Evolutionary conservation across 2,329 filamentous ascomycete genomes (phyloP).

Genomic region (Cordyceps cateniannulata): DNA sequence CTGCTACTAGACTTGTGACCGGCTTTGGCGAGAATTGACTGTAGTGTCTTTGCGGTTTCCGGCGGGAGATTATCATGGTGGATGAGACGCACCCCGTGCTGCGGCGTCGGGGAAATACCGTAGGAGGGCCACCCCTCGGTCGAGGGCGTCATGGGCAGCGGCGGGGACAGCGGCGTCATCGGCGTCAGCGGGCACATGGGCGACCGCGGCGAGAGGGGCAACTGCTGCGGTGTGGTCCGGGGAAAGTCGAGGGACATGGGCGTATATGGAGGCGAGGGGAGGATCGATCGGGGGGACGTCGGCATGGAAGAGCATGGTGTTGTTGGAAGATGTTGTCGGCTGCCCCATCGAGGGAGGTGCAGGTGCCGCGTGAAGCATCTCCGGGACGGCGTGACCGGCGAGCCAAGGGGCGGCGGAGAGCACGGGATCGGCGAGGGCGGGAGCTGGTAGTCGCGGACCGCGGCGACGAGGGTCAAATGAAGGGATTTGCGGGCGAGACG

Average conservation of each 20-base stretch:
- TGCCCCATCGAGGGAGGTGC: constrained; percentile 12
- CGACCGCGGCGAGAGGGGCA: constrained; percentile 32
- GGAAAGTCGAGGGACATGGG: constrained; percentile 24
- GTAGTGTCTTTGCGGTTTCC: constrained; percentile 42
- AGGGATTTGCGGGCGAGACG: constrained; percentile 49
- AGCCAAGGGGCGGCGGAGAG: constrained; percentile 19
- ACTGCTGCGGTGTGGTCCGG: constrained; percentile 20
- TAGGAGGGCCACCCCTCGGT: constrained; percentile 30
- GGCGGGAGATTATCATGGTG: constrained; percentile 39
- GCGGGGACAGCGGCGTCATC: constrained; percentile 35
- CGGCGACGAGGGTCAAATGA: constrained; percentile 51
- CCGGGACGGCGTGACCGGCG: constrained; percentile 23
- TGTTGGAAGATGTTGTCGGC: constrained; percentile 2
- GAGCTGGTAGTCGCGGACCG: constrained; percentile 50
- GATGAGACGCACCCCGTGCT: constrained; percentile 39
- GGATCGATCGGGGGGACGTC: constrained; percentile 18
- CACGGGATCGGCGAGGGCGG: constrained; percentile 25
- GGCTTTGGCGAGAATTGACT: constrained; percentile 44
- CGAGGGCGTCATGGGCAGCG: constrained; percentile 41
- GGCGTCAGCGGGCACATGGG: constrained; percentile 34
- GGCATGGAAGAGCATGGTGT: background rate
- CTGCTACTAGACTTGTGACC: constrained; percentile 24
- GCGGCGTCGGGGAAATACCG: constrained; percentile 2
- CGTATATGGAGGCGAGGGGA: constrained; percentile 28
- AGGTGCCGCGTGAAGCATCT: constrained; percentile 22